Conservation (phyloP, 179 eudicot genomes). For the Camellia oleifera region DNA sequence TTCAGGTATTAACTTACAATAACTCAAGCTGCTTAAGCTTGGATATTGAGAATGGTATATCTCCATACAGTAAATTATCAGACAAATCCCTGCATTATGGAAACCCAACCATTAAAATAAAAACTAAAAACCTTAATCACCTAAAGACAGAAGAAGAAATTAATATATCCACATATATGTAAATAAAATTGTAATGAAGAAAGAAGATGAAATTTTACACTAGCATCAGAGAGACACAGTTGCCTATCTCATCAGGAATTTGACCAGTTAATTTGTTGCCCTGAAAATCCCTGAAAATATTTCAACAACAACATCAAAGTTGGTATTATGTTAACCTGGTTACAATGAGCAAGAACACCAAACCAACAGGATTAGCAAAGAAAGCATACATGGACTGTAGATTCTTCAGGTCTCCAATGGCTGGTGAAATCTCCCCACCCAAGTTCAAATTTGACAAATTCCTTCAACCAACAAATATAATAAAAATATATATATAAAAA, state of each 20-base stretch:
- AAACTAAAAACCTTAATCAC: background rate
- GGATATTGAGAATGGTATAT: conserved; percentile 62
- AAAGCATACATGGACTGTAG: conserved; percentile 45
- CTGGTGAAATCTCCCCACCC: conserved; percentile 73
- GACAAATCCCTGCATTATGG: conserved; percentile 53
- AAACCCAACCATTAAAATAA: conserved; percentile 2
- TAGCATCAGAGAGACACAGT: conserved; percentile 39
- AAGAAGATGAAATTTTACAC: conserved; percentile 28
- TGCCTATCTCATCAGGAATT: conserved; percentile 69
- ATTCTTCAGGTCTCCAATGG: conserved; percentile 52
- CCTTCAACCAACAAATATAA: conserved; percentile 25
- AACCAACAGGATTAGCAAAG: background rate
- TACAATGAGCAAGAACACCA: background rate
- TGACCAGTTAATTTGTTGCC: conserved; percentile 66
- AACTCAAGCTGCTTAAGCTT: conserved; percentile 63
- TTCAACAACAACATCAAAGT: background rate
- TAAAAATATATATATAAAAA: background rate
- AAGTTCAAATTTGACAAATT: conserved; percentile 59
- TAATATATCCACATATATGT: background rate
- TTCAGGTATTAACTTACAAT: conserved; percentile 35
- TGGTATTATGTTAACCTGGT: background rate
- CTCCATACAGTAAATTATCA: conserved; percentile 57
- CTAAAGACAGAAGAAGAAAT: background rate
- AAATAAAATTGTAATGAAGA: background rate
- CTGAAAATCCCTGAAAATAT: conserved; percentile 48